Evolutionary conservation across 2,329 filamentous ascomycete species (phyloP).

Genomic region (Fusarium sulawesiense): DNA sequence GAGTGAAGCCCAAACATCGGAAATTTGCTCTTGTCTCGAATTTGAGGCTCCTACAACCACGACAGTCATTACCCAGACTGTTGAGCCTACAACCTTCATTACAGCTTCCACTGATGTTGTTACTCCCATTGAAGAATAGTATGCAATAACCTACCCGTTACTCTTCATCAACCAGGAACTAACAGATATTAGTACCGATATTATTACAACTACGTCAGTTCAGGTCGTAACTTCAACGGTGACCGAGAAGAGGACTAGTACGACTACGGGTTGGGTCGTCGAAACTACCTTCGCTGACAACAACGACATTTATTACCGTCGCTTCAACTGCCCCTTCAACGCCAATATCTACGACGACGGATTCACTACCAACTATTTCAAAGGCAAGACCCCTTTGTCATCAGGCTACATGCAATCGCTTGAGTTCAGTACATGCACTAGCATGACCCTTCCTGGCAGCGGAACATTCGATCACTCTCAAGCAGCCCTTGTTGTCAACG

Average conservation of each 20-base stretch:
- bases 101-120: background rate
- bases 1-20: background rate
- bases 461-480: background rate
- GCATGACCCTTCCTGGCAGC: too few relatives aligned
- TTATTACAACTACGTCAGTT: background rate
- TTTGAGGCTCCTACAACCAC: background rate
- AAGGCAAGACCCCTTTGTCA: background rate
- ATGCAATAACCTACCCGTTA: too few relatives aligned
- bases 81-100: background rate
- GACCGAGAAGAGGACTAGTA: background rate
- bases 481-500: background rate
- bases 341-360: background rate
- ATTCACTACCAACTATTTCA: background rate
- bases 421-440: background rate
- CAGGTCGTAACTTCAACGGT: background rate
- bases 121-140: background rate
- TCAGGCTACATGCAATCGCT: background rate
- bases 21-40: background rate
- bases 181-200: background rate
- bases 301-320: background rate
- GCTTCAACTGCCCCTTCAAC: background rate
- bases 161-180: background rate
- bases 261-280: background rate
- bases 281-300: background rate
- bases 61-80: background rate